Conservation (phyloP, 352 stramenopile species). For the Phytophthora sojae region DNA sequence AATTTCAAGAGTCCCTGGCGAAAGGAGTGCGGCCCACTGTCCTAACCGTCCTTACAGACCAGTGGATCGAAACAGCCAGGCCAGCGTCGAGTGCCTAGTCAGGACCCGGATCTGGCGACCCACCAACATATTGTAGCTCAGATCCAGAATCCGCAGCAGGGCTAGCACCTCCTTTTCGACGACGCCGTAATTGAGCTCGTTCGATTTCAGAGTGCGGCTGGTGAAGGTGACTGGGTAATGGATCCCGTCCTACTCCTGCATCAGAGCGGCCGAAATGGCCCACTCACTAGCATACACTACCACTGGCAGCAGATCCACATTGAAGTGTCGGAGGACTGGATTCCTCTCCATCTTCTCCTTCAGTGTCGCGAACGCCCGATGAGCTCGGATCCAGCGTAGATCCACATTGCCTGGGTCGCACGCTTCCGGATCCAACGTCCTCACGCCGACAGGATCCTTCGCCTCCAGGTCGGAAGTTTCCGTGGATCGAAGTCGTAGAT, state of each 20-base stretch:
- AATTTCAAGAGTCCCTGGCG: neutral
- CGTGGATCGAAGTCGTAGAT: too few species aligned
- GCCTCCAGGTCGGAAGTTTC: too few species aligned
- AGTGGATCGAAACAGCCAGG: conserved; percentile 10
- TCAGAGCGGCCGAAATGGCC: neutral
- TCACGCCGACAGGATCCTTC: too few species aligned
- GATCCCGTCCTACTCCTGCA: neutral
- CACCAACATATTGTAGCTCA: conserved; percentile 3
- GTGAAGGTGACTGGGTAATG: conserved; percentile 13
- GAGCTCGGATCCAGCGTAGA: neutral
- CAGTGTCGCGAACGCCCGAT: neutral
- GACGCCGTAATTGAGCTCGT: conserved; percentile 13
- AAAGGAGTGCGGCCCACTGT: conserved; percentile 3
- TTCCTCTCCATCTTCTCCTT: neutral
- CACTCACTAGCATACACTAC: neutral
- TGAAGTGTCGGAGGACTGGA: neutral
- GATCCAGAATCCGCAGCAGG: conserved; percentile 9
- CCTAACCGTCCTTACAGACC: neutral
- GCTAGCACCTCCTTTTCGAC: conserved; percentile 12
- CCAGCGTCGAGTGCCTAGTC: conserved; percentile 4
- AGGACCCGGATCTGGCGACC: neutral
- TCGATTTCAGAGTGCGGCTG: conserved; percentile 16
- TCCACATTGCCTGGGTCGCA: too few species aligned
- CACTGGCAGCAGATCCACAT: neutral
- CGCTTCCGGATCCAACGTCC: neutral